These are phyloP conservation scores for Claviceps humidiphila DNA, from an alignment of 2,329 filamentous ascomycete genomes.

Conservation along the genomic window DNA sequence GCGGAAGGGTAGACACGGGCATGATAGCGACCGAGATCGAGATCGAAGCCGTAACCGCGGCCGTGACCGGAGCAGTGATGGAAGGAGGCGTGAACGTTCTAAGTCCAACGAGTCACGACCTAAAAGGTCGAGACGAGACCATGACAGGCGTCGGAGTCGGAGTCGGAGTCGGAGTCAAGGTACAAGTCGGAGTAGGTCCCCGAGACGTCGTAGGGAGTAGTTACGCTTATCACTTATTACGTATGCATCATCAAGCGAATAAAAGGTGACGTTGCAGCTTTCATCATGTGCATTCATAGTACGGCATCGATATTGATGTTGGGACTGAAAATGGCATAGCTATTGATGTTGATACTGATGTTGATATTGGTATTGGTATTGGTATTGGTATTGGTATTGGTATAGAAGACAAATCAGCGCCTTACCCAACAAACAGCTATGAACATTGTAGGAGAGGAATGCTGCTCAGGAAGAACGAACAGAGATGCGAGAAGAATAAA, in stretches of 20 bases:
- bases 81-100: slow-evolving; percentile 14
- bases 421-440: background rate
- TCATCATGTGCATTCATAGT: background rate
- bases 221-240: background rate
- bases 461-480: no score
- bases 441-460: background rate
- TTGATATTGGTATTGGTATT: background rate
- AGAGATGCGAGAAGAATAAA: background rate
- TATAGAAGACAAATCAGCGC: background rate
- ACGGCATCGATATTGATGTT: background rate
- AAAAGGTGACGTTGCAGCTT: no score
- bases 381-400: background rate
- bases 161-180: slow-evolving; percentile 14
- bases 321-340: background rate
- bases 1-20: background rate
- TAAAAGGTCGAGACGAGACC: slow-evolving; percentile 16
- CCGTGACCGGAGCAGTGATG: slow-evolving; percentile 13
- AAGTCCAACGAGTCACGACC: slow-evolving; percentile 15
- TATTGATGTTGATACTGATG: no score
- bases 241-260: background rate
- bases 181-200: slow-evolving; percentile 14
- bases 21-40: slow-evolving; percentile 14
- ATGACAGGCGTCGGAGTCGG: slow-evolving; percentile 10
- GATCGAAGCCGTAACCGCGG: slow-evolving; percentile 10
- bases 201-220: slow-evolving; percentile 10